These are phyloP conservation scores for Fragosphaeria purpurea DNA, from an alignment of 2,329 filamentous ascomycete species.

Conservation along the genomic window DNA sequence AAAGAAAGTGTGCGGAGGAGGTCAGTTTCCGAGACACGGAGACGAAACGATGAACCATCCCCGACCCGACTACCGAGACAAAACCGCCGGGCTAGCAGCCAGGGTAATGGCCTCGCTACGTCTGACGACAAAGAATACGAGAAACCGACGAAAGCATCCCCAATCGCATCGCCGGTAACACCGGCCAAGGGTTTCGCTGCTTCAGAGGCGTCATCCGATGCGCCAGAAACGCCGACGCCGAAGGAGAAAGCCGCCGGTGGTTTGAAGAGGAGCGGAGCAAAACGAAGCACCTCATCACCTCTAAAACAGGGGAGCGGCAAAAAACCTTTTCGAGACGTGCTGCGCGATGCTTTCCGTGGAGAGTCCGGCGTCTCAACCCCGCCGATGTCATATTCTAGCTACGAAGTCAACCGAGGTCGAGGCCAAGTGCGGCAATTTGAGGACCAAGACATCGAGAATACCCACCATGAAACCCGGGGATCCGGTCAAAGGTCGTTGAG, in stretches of 20 bases:
- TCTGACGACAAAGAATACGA: not conserved
- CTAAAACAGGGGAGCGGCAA: conserved; percentile 33
- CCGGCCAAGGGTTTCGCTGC: conserved; percentile 10
- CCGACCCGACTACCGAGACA: not conserved
- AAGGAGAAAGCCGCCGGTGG: conserved; percentile 16
- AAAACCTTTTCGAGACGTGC: conserved; percentile 44
- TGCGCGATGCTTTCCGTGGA: conserved; percentile 53
- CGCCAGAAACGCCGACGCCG: conserved; percentile 22
- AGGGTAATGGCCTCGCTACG: conserved; percentile 9
- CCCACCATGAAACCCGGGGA: conserved; percentile 7
- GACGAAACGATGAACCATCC: conserved; percentile 1
- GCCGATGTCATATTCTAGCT: conserved; percentile 37
- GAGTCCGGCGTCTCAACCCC: conserved; percentile 42
- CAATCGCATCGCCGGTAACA: not conserved
- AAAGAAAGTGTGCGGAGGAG: conserved; percentile 14
- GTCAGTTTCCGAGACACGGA: conserved; percentile 9
- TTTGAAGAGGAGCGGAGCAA: conserved; percentile 47
- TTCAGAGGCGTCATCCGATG: not conserved
- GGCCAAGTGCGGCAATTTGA: not conserved
- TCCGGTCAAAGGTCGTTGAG: conserved; percentile 21
- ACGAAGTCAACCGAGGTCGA: conserved; percentile 17
- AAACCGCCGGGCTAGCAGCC: not conserved
- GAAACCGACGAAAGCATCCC: not conserved
- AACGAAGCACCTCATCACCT: conserved; percentile 38
- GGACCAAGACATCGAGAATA: too few species aligned